Evolutionary conservation across 1,139 yeast genomes (phyloP).

Genomic region (Entelexis paramagnoliae): DNA sequence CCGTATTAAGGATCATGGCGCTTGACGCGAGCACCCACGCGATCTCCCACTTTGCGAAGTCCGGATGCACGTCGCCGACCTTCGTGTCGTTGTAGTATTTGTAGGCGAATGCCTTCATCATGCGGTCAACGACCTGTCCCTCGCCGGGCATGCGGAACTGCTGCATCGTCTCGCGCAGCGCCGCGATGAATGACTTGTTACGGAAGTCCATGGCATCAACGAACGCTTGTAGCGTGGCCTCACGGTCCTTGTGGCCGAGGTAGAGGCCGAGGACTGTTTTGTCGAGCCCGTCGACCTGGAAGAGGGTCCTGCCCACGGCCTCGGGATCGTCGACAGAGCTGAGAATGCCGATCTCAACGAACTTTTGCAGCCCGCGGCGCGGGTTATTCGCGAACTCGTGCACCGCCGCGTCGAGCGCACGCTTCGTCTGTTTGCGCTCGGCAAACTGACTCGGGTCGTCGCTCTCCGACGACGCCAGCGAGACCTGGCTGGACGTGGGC

Average conservation of each 20-base stretch:
- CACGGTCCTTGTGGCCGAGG: constrained; percentile 81
- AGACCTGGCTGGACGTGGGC: neutral
- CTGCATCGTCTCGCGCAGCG: constrained; percentile 75
- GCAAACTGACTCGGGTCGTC: constrained; percentile 86
- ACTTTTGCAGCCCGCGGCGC: constrained; percentile 58
- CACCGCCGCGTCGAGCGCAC: constrained; percentile 66
- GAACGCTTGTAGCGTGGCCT: constrained; percentile 76
- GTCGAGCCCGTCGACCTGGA: constrained; percentile 71
- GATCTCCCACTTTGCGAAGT: constrained; percentile 62
- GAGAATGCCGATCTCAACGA: constrained; percentile 57
- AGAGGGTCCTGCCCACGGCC: constrained; percentile 63
- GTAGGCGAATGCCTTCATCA: constrained; percentile 93
- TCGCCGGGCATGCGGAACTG: constrained; percentile 93
- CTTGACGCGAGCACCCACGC: constrained; percentile 82
- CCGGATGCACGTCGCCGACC: constrained; percentile 28
- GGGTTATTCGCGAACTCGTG: constrained; percentile 77
- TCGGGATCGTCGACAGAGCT: constrained; percentile 44
- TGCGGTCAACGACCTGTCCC: constrained; percentile 93
- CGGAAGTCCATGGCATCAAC: constrained; percentile 80
- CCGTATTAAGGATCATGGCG: constrained; percentile 77
- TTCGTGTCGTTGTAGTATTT: constrained; percentile 71
- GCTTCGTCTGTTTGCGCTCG: constrained; percentile 70
- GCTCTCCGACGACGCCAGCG: constrained; percentile 6
- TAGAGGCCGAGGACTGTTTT: constrained; percentile 82
- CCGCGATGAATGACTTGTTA: constrained; percentile 63